Evolutionary conservation across 352 stramenopile species (phyloP).

Genomic region (Phytopythium sindhum): DNA sequence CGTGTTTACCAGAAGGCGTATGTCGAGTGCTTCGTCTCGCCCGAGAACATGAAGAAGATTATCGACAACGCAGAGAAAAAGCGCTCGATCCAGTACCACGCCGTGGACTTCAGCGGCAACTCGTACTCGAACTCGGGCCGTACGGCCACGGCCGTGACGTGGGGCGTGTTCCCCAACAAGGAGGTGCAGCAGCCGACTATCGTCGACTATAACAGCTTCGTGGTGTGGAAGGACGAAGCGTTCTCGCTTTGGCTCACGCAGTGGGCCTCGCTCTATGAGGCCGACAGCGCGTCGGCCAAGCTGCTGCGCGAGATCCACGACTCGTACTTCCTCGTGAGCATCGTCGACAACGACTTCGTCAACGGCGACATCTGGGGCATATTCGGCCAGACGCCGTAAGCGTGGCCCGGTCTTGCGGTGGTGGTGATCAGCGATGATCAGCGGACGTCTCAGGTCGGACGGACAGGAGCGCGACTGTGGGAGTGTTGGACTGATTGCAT

Average conservation of each 20-base stretch:
- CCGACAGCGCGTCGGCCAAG: conserved; percentile 83
- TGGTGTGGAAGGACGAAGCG: conserved; percentile 96
- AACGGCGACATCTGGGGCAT: conserved; percentile 85
- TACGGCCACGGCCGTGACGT: conserved; percentile 95
- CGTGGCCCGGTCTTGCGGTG: too few relatives aligned
- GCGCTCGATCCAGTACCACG: conserved; percentile 87
- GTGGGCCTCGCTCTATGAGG: conserved; percentile 96
- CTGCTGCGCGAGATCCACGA: conserved; percentile 95
- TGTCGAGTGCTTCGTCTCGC: conserved; percentile 97
- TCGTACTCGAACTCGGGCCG: conserved; percentile 89
- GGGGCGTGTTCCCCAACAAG: conserved; percentile 97
- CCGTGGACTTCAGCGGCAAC: conserved; percentile 87
- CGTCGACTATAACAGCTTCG: conserved; percentile 96
- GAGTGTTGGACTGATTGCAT: not conserved
- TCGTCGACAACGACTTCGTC: conserved; percentile 98
- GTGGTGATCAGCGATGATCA: too few relatives aligned
- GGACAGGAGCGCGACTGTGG: not conserved
- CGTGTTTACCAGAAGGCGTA: conserved; percentile 99
- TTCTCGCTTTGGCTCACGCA: conserved; percentile 96
- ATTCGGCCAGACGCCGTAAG: conserved; percentile 28
- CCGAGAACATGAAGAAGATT: conserved; percentile 89
- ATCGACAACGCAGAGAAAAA: conserved; percentile 86
- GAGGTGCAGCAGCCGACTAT: conserved; percentile 97
- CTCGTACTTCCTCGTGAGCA: conserved; percentile 97
- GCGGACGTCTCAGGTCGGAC: too few relatives aligned